Evolutionary conservation across 2,329 filamentous ascomycete species (phyloP).

Genomic region (Pseudocercospora eumusae): DNA sequence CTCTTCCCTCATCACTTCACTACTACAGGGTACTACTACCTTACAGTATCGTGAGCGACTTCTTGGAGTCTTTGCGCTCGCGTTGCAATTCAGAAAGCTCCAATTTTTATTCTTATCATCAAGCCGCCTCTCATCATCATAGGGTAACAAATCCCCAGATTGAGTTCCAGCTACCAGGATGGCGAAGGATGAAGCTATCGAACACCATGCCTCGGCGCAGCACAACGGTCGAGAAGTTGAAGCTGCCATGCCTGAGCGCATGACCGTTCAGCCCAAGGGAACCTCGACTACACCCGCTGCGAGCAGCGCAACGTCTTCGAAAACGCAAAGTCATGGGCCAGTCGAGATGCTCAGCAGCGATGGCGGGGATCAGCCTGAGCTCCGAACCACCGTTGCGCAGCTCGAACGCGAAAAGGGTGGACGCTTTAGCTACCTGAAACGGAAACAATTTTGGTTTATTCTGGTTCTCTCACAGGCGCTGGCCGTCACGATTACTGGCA

Average conservation of each 20-base stretch:
- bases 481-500: constrained; percentile 85
- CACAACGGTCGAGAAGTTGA: constrained; percentile 2
- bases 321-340: constrained; percentile 37
- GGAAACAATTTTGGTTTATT: constrained; percentile 84
- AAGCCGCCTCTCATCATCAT: neutral
- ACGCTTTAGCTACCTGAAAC: constrained; percentile 72
- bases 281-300: constrained; percentile 25
- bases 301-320: constrained; percentile 28
- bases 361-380: constrained; percentile 31
- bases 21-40: constrained; percentile 12
- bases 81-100: constrained; percentile 50
- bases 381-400: constrained; percentile 44
- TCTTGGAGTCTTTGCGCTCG: constrained; percentile 60
- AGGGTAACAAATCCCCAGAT: neutral
- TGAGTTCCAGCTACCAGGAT: constrained; percentile 12
- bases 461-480: constrained; percentile 74
- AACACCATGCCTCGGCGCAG: constrained; percentile 18
- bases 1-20: constrained; percentile 12
- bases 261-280: constrained; percentile 39
- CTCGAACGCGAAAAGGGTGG: constrained; percentile 47
- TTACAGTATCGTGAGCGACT: constrained; percentile 53
- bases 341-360: constrained; percentile 41
- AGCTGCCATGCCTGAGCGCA: constrained; percentile 31
- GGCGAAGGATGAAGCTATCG: constrained; percentile 15
- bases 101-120: constrained; percentile 33